Conservation (phyloP, 2,329 filamentous ascomycete genomes). For the Aspergillus sp. region DNA sequence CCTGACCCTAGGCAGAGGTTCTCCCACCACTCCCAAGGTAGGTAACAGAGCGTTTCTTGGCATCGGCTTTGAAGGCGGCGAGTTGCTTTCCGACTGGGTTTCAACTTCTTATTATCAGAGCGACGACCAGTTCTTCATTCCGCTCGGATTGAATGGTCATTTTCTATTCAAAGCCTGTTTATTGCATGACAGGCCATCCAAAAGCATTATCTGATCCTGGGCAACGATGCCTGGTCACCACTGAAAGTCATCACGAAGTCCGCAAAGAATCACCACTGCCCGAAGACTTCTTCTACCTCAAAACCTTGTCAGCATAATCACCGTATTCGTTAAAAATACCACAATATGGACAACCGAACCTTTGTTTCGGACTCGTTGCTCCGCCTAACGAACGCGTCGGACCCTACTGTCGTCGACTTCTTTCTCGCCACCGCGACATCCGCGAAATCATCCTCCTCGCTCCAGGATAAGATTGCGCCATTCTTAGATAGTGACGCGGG, state of each 20-base stretch:
- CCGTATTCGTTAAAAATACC: not conserved
- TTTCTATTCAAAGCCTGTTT: not conserved
- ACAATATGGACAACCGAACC: constrained; percentile 40
- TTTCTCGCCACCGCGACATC: constrained; percentile 55
- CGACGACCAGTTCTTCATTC: not conserved
- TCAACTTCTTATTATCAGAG: not conserved
- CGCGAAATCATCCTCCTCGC: constrained; percentile 48
- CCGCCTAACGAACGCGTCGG: constrained; percentile 56
- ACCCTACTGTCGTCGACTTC: constrained; percentile 58
- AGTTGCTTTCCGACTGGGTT: constrained; percentile 7
- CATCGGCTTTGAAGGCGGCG: constrained; percentile 10
- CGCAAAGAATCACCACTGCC: not conserved
- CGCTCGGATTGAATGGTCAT: not conserved
- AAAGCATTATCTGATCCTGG: too few species aligned
- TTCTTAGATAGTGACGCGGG: constrained; percentile 53
- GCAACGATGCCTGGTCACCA: not conserved
- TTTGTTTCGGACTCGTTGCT: constrained; percentile 54
- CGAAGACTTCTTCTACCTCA: not conserved
- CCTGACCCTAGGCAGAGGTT: not conserved
- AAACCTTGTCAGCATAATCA: not conserved
- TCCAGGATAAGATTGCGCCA: constrained; percentile 52
- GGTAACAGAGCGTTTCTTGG: constrained; percentile 9
- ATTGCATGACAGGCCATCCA: not conserved
- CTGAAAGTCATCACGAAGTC: not conserved
- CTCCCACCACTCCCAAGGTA: not conserved